phyloP scores from a whole-genome alignment of 768 basidiomycete genomes.

The Russula sp. region DNA sequence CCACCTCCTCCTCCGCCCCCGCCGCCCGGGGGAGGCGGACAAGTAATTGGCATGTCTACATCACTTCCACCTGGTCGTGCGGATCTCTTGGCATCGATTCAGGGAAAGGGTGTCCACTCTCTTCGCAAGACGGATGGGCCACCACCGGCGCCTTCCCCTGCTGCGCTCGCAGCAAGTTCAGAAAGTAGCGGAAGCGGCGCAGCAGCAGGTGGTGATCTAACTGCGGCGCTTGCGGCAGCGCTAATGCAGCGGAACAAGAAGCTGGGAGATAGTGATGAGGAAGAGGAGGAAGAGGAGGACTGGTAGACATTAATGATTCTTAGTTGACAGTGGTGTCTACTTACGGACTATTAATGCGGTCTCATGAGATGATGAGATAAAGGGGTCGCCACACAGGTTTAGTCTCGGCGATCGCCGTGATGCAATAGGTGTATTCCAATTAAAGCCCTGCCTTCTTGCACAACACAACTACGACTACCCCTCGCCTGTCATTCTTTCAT shows the following conservation, averaged over 20 bases:
- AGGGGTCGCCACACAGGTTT: not conserved
- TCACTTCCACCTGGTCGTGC: slow-evolving; percentile 52
- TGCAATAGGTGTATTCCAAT: not conserved
- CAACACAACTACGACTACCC: not conserved
- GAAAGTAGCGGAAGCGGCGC: slow-evolving; percentile 31
- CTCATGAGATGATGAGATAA: too few species aligned
- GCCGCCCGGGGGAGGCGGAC: slow-evolving; percentile 41
- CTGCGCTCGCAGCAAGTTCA: slow-evolving; percentile 29
- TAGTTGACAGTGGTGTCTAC: not conserved
- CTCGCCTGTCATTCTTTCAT: not conserved
- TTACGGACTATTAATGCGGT: too few species aligned
- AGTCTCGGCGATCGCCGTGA: slow-evolving; percentile 16
- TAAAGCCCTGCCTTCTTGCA: not conserved
- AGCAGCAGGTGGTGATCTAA: slow-evolving; percentile 66
- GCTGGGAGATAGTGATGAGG: slow-evolving; percentile 61
- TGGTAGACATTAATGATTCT: slow-evolving; percentile 9
- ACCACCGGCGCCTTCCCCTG: slow-evolving; percentile 23
- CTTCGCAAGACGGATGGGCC: slow-evolving; percentile 51
- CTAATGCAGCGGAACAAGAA: slow-evolving; percentile 78
- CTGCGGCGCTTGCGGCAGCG: slow-evolving; percentile 77
- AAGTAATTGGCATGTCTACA: slow-evolving; percentile 28
- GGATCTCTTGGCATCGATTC: slow-evolving; percentile 72
- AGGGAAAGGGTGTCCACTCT: slow-evolving; percentile 67
- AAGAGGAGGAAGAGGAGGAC: slow-evolving; percentile 31
- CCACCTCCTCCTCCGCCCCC: slow-evolving; percentile 40